These are phyloP conservation scores for Ustilago hordei DNA, from an alignment of 1,284 basidiomycete genomes.

Conservation along the genomic window DNA sequence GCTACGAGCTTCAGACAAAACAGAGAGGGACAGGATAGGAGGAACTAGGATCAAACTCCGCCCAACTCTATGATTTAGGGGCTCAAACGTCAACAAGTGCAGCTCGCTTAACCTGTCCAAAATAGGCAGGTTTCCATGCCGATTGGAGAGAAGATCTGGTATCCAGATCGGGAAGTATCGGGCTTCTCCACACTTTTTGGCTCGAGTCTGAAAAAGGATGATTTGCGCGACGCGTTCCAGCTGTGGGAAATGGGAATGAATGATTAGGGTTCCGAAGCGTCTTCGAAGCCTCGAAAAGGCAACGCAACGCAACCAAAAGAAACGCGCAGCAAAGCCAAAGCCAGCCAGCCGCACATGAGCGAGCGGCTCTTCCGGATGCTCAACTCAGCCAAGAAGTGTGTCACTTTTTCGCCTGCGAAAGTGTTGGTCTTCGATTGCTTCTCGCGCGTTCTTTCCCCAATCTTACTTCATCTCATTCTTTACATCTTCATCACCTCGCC, in stretches of 20 bases:
- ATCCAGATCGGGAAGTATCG: not conserved
- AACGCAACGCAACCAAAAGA: not conserved
- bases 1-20: not conserved
- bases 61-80: conserved; percentile 27
- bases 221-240: conserved; percentile 35
- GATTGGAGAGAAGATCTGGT: not conserved
- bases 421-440: conserved; percentile 34
- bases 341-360: not conserved
- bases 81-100: conserved; percentile 28
- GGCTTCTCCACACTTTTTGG: not conserved
- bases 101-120: conserved; percentile 22
- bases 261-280: conserved; percentile 14
- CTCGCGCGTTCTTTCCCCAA: conserved; percentile 6
- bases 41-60: conserved; percentile 26
- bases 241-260: not conserved
- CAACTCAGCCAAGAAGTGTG: conserved; percentile 8
- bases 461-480: not conserved
- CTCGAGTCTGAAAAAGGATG: not conserved
- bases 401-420: conserved; percentile 11
- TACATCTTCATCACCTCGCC: not conserved
- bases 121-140: conserved; percentile 9
- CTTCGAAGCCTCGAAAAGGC: not conserved
- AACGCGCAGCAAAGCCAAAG: not conserved
- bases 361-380: not conserved
- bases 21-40: not conserved